Base-by-base conservation (phyloP, 371 early-diverging fungal species). In the Rhizomucor pusillus region DNA sequence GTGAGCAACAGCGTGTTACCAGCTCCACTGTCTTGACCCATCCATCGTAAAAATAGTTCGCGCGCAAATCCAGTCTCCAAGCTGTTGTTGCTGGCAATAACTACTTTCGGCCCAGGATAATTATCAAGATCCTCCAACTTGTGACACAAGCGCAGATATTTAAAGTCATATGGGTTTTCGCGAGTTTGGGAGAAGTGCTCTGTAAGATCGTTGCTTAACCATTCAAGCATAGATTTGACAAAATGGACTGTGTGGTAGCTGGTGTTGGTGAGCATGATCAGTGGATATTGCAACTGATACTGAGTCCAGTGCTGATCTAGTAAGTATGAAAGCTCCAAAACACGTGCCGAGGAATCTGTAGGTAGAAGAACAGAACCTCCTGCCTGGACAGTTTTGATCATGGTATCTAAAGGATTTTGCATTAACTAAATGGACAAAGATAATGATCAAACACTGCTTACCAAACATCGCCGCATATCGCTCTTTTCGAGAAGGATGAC, bases 201-300 rank as follows among this genome's bases (percentile, higher is more conserved):
- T 11, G 86, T 82, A 19, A 95, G 68, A n/a, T 79, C 80, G 40
- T 90, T 87, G 4, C 93, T 88, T 95, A 96, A 94, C 98, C 98
- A 98, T 72, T 95, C 97, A 39, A 92, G 77, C 89, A 94, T 94
- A 29, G 86, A 86, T 54, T 90, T 90, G 1, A 97, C 95, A 62
- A 86, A 87, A 59, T 90, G 84, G 1, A 90, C 81, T 14, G 88
- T 86, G 14, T 84, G 82, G 52, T 85, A 83, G 54, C 88, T 85
- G 44, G 85, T 87, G 54, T 90, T 79, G 14, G 91, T 81, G 24
- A 96, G 73, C 50, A 95, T 78, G 37, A 91, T 85, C 19, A 96
- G 65, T 4, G 92, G 90, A 57, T 81, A 85, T 2, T 68, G 63
- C 35, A 86, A 58, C 54, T 83, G 82, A 35, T 88, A 69, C n/a